These are phyloP conservation scores for Selaginella tamariscina DNA, from an alignment of 75 land plant species.

Conservation along the genomic window DNA sequence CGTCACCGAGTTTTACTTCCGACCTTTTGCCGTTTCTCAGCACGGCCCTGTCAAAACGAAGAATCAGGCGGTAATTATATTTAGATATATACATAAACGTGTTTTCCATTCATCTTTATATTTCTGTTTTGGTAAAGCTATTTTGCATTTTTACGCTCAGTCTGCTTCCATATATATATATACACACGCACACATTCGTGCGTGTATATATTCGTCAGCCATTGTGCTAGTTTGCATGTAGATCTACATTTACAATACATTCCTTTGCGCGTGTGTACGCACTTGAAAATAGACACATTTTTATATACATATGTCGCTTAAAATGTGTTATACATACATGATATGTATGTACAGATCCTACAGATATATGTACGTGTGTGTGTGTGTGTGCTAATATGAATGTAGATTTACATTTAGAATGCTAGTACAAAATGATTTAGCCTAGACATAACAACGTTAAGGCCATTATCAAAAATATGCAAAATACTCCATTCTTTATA, in stretches of 20 bases:
- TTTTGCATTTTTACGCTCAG: not conserved
- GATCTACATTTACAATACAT: not conserved
- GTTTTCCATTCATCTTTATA: not conserved
- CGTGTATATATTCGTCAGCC: not conserved
- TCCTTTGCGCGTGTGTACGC: too few relatives aligned
- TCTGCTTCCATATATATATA: not conserved
- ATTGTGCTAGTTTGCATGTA: not conserved
- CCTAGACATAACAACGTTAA: too few relatives aligned
- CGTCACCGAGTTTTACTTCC: not conserved
- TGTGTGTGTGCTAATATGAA: too few relatives aligned
- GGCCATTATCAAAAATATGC: too few relatives aligned
- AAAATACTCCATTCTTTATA: too few relatives aligned
- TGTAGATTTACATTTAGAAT: too few relatives aligned
- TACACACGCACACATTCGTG: not conserved
- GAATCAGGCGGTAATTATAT: constrained; percentile 19
- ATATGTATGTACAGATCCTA: too few relatives aligned
- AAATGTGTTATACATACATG: too few relatives aligned
- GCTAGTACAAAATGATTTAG: too few relatives aligned
- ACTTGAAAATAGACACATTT: too few relatives aligned
- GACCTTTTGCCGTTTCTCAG: constrained; percentile 4
- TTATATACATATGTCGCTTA: too few relatives aligned
- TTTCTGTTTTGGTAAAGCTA: not conserved
- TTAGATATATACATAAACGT: not conserved
- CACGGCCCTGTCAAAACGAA: constrained; percentile 7
- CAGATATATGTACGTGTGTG: too few relatives aligned